phyloP scores from a whole-genome alignment of 495 filamentous ascomycete species.

The Aspergillus egyptiacus region DNA sequence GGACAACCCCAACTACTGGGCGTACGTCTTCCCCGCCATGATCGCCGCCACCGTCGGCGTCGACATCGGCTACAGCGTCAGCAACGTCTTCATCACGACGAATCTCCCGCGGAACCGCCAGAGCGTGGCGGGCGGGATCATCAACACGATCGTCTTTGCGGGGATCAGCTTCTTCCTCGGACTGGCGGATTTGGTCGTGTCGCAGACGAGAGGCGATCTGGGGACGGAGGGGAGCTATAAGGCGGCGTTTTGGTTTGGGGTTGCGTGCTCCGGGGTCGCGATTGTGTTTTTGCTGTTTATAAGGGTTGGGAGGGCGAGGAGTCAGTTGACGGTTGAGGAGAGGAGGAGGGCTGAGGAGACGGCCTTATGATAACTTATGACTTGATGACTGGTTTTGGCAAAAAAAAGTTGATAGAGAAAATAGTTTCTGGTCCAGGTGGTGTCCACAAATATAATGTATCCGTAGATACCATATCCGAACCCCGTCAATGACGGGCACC shows the following conservation, averaged over 20 bases:
- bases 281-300: slow-evolving; percentile 1
- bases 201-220: slow-evolving; percentile 3
- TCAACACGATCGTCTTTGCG: slow-evolving; percentile 11
- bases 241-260: slow-evolving; percentile 13
- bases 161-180: slow-evolving; percentile 13
- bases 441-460: too few species aligned
- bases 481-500: too few species aligned
- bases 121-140: slow-evolving; percentile 9
- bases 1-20: slow-evolving; percentile 12
- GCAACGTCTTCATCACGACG: slow-evolving; percentile 14
- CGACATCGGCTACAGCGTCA: slow-evolving; percentile 12
- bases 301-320: slow-evolving; percentile 2
- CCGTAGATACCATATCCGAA: too few species aligned
- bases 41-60: slow-evolving; percentile 5
- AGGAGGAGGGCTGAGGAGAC: background rate
- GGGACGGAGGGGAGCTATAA: slow-evolving; percentile 9
- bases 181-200: slow-evolving; percentile 5
- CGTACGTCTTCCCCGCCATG: slow-evolving; percentile 11
- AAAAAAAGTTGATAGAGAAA: too few species aligned
- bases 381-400: too few species aligned
- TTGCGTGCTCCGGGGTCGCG: slow-evolving; percentile 8
- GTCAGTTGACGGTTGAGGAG: slow-evolving; percentile 13
- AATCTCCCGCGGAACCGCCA: slow-evolving; percentile 8
- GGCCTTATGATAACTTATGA: too few species aligned
- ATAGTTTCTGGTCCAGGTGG: too few species aligned